phyloP scores from a whole-genome alignment of 1,284 basidiomycete genomes.

The Malassezia restricta region DNA sequence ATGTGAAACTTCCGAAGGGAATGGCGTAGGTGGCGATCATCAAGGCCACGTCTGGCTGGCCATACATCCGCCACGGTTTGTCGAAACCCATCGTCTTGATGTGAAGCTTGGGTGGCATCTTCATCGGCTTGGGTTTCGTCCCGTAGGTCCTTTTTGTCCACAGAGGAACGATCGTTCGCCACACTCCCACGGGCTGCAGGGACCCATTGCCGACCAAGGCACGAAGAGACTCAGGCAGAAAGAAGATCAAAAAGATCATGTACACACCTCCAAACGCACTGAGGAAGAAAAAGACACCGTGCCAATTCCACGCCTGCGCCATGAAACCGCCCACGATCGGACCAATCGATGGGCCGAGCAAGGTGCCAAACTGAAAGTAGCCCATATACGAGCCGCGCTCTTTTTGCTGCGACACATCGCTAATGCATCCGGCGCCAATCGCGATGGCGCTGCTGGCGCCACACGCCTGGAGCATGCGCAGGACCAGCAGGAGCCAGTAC shows the following conservation, averaged over 20 bases:
- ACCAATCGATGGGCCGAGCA: slow-evolving; percentile 15
- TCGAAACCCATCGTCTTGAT: slow-evolving; percentile 22
- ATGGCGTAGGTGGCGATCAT: slow-evolving; percentile 52
- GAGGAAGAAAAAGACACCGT: slow-evolving; percentile 64
- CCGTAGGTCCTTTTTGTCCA: not conserved
- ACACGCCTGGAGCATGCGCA: slow-evolving; percentile 47
- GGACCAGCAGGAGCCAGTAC: slow-evolving; percentile 56
- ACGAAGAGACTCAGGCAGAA: slow-evolving; percentile 58
- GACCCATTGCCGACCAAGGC: slow-evolving; percentile 44
- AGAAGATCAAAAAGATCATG: slow-evolving; percentile 51
- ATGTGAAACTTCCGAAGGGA: slow-evolving; percentile 56
- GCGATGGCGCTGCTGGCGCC: slow-evolving; percentile 21
- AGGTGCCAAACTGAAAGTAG: slow-evolving; percentile 15
- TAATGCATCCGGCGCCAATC: slow-evolving; percentile 20
- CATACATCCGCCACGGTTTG: slow-evolving; percentile 25
- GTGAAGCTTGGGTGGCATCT: slow-evolving; percentile 16
- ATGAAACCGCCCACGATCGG: slow-evolving; percentile 19
- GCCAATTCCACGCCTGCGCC: slow-evolving; percentile 18
- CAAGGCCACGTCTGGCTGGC: slow-evolving; percentile 23
- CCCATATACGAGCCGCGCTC: slow-evolving; percentile 23
- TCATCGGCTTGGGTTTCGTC: not conserved
- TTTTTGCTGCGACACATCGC: slow-evolving; percentile 18
- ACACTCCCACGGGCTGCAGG: slow-evolving; percentile 15
- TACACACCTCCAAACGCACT: slow-evolving; percentile 55
- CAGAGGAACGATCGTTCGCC: slow-evolving; percentile 14